Conservation (phyloP, 179 eudicot genomes). For the Camellia oleifera region DNA sequence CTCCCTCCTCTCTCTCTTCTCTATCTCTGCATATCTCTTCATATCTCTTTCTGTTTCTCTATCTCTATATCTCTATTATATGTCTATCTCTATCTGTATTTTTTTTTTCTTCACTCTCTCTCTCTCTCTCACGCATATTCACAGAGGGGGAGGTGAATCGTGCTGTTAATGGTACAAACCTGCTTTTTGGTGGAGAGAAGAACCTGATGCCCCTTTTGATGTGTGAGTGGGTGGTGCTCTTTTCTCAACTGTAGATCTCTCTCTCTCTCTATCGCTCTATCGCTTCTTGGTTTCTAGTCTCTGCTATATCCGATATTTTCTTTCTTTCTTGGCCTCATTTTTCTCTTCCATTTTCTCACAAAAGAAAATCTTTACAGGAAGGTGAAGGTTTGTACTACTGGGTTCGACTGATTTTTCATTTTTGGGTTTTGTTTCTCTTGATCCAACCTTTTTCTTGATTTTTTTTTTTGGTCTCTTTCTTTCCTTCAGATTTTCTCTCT, state of each 20-base stretch:
- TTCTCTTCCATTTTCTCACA: neutral
- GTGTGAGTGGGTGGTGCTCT: conserved; percentile 45
- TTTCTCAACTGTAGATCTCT: conserved; percentile 16
- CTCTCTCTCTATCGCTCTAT: conserved; percentile 4
- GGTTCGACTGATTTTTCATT: neutral
- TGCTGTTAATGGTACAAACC: conserved; percentile 23
- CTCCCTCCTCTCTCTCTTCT: no score
- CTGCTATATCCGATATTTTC: neutral
- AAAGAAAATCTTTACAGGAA: neutral
- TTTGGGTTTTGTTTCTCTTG: conserved; percentile 1
- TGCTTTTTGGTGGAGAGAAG: conserved; percentile 40
- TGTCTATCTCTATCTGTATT: no score
- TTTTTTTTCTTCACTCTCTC: neutral
- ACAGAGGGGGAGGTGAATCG: conserved; percentile 23
- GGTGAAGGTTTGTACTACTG: conserved; percentile 13
- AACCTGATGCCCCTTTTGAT: conserved; percentile 43
- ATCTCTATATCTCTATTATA: neutral
- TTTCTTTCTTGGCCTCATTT: neutral
- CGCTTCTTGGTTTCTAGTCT: neutral
- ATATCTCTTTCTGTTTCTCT: conserved; percentile 2
- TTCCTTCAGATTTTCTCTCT: neutral
- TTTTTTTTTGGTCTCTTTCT: neutral
- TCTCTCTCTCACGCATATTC: conserved; percentile 30
- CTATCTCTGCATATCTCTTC: neutral
- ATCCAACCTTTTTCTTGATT: neutral